phyloP scores from a whole-genome alignment of 2,329 filamentous ascomycete genomes.

The Colletotrichum liaoningense region DNA sequence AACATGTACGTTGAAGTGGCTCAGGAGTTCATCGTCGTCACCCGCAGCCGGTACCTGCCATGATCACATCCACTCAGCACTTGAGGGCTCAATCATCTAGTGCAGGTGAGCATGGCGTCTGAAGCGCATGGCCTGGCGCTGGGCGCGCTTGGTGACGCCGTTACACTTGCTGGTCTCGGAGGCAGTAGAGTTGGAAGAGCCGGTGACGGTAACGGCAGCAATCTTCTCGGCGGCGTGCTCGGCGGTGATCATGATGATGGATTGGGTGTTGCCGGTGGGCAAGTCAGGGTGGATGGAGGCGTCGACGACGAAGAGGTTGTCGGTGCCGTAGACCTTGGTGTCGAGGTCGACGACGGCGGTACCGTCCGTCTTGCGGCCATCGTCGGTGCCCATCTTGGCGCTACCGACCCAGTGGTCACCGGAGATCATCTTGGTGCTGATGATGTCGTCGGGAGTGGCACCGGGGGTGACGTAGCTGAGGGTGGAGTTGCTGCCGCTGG shows the following conservation, averaged over 20 bases:
- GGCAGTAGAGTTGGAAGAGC: conserved; percentile 18
- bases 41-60: not conserved
- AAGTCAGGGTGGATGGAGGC: conserved; percentile 69
- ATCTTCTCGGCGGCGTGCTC: conserved; percentile 37
- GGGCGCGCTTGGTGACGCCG: not conserved
- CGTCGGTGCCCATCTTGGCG: conserved; percentile 58
- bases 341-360: conserved; percentile 66
- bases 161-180: not conserved
- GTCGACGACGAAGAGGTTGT: conserved; percentile 72
- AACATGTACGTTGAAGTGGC: conserved; percentile 12
- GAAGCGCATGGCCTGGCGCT: conserved; percentile 22
- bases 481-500: conserved; percentile 29
- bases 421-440: conserved; percentile 25
- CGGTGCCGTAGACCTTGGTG: conserved; percentile 69
- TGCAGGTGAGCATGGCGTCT: conserved; percentile 20
- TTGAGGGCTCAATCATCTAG: not conserved
- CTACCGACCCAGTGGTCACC: conserved; percentile 36
- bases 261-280: conserved; percentile 35
- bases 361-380: conserved; percentile 50
- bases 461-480: conserved; percentile 24
- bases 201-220: conserved; percentile 17
- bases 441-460: conserved; percentile 29
- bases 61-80: conserved; percentile 5
- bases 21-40: not conserved
- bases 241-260: conserved; percentile 37